These are phyloP conservation scores for Thelonectria rubi DNA, from an alignment of 2,329 filamentous ascomycete genomes.

Conservation along the genomic window DNA sequence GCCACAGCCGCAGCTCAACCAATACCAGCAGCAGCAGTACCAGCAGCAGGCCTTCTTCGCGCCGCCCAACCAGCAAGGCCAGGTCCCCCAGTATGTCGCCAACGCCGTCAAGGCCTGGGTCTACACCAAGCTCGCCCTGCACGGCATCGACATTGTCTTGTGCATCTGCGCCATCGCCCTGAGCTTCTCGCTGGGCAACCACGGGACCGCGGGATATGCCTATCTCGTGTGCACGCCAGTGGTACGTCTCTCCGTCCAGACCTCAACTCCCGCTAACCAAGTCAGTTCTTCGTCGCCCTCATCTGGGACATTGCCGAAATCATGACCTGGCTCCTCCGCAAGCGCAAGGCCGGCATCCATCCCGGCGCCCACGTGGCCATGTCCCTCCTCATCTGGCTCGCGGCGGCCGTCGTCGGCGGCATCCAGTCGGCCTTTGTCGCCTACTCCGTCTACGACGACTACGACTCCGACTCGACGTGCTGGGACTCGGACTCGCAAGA, in stretches of 20 bases:
- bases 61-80: slow-evolving; percentile 21
- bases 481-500: slow-evolving; percentile 21
- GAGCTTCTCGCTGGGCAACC: slow-evolving; percentile 36
- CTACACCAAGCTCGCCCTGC: slow-evolving; percentile 45
- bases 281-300: slow-evolving; percentile 48
- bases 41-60: slow-evolving; percentile 17
- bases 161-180: slow-evolving; percentile 43
- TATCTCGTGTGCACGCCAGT: slow-evolving; percentile 32
- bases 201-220: slow-evolving; percentile 1
- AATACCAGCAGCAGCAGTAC: slow-evolving; percentile 26
- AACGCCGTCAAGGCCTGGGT: slow-evolving; percentile 38
- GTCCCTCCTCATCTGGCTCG: slow-evolving; percentile 54
- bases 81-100: slow-evolving; percentile 19
- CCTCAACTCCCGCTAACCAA: slow-evolving; percentile 8
- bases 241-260: slow-evolving; percentile 23
- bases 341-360: slow-evolving; percentile 49
- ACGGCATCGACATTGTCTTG: slow-evolving; percentile 39
- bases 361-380: slow-evolving; percentile 55
- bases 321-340: slow-evolving; percentile 48
- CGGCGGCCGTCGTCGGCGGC: slow-evolving; percentile 40
- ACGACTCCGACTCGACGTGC: slow-evolving; percentile 21
- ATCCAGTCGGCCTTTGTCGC: slow-evolving; percentile 34
- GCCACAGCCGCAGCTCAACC: background rate
- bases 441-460: slow-evolving; percentile 24
- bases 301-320: slow-evolving; percentile 53